phyloP scores from a whole-genome alignment of 2,329 filamentous ascomycete species.

The Zalaria obscura region DNA sequence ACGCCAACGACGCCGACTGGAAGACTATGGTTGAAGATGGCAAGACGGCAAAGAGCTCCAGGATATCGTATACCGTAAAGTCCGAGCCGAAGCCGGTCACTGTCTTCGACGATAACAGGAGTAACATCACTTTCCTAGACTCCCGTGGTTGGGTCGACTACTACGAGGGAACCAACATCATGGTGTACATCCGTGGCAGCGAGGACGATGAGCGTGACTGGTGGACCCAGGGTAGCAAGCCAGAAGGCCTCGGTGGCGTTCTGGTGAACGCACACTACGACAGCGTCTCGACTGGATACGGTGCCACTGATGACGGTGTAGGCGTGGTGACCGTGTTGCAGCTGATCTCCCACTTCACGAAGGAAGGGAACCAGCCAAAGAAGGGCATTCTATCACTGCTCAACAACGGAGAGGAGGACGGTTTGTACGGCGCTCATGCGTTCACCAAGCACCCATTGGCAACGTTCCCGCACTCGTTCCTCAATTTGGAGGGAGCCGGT shows the following conservation, averaged over 20 bases:
- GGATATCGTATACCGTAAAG: slow-evolving; percentile 8
- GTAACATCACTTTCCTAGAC: slow-evolving; percentile 54
- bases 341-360: slow-evolving; percentile 74
- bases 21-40: slow-evolving; percentile 8
- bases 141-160: slow-evolving; percentile 40
- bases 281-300: slow-evolving; percentile 80
- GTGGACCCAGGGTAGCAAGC: slow-evolving; percentile 40
- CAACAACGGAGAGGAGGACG: slow-evolving; percentile 96
- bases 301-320: slow-evolving; percentile 87
- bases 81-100: slow-evolving; percentile 24
- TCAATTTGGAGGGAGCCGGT: slow-evolving; percentile 90
- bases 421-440: slow-evolving; percentile 69
- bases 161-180: slow-evolving; percentile 84
- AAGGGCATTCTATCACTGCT: slow-evolving; percentile 72
- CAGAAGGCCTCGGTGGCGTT: slow-evolving; percentile 50
- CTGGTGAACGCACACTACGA: slow-evolving; percentile 94
- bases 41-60: slow-evolving; percentile 20
- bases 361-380: slow-evolving; percentile 52
- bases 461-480: slow-evolving; percentile 68
- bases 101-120: slow-evolving; percentile 64
- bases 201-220: slow-evolving; percentile 57
- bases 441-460: slow-evolving; percentile 75
- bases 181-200: slow-evolving; percentile 77
- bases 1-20: slow-evolving; percentile 40
- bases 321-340: slow-evolving; percentile 79